A percentile compares a stretch with the other conserved stretches of the same genome.
phyloP scores from a whole-genome alignment of 768 basidiomycete genomes.

The Kwoniella bestiolae region DNA sequence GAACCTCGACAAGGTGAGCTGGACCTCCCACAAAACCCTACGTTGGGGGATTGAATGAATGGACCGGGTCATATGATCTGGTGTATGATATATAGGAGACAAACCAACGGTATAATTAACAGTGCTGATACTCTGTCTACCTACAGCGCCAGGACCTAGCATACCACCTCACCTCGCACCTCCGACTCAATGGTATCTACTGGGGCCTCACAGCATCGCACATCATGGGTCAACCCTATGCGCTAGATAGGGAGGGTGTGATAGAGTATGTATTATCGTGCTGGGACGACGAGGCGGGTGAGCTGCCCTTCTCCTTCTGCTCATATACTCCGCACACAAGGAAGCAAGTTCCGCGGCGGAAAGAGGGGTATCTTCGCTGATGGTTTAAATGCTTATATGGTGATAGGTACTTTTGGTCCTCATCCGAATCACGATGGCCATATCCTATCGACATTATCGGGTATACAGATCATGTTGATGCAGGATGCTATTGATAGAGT shows the following conservation, averaged over 20 bases:
- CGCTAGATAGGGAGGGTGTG: slow-evolving; percentile 80
- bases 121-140: slow-evolving; percentile 19
- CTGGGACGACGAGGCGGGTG: slow-evolving; percentile 89
- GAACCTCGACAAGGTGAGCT: slow-evolving; percentile 68
- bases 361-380: too few relatives aligned
- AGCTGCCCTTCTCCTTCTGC: slow-evolving; percentile 31
- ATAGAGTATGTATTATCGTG: slow-evolving; percentile 89
- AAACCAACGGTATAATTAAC: too few relatives aligned
- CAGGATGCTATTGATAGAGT: slow-evolving; percentile 78
- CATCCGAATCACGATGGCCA: slow-evolving; percentile 94
- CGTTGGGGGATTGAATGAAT: too few relatives aligned
- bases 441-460: slow-evolving; percentile 81
- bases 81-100: too few relatives aligned
- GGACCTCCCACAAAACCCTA: too few relatives aligned
- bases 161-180: slow-evolving; percentile 89
- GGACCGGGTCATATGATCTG: too few relatives aligned
- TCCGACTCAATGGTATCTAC: slow-evolving; percentile 93
- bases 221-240: slow-evolving; percentile 76
- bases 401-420: slow-evolving; percentile 82
- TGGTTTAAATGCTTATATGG: background rate
- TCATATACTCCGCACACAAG: too few relatives aligned
- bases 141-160: slow-evolving; percentile 72
- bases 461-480: slow-evolving; percentile 85
- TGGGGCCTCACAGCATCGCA: slow-evolving; percentile 92
- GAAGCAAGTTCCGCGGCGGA: too few relatives aligned